A percentile compares a stretch with the other conserved stretches of the same genome.
These are phyloP conservation scores for Lipomyces sp. DNA, from an alignment of 805 yeast genomes.

Conservation along the genomic window DNA sequence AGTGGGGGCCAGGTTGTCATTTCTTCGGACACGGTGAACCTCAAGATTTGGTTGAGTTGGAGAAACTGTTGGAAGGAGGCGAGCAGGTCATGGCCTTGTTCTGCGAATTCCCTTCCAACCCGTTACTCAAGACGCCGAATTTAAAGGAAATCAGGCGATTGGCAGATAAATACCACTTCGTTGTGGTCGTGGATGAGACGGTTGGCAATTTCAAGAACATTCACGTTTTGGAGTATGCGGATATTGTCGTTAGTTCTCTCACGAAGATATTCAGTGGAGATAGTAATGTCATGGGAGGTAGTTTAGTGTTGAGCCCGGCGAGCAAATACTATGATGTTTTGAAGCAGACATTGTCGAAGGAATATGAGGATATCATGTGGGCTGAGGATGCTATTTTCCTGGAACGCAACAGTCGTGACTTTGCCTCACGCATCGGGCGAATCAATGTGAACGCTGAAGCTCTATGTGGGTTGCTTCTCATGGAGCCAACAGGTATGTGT, in stretches of 20 bases:
- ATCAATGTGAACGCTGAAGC: constrained; percentile 50
- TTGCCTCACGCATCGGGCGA: constrained; percentile 60
- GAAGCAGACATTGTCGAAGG: constrained; percentile 56
- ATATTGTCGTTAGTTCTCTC: constrained; percentile 81
- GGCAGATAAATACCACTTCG: constrained; percentile 72
- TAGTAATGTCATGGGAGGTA: constrained; percentile 93
- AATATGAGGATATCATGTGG: constrained; percentile 81
- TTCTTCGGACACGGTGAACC: constrained; percentile 87
- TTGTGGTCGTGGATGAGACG: constrained; percentile 90
- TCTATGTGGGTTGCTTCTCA: constrained; percentile 43
- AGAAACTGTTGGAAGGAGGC: constrained; percentile 62
- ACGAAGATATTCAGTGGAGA: constrained; percentile 95
- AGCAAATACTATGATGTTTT: constrained; percentile 57
- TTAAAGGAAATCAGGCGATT: constrained; percentile 65
- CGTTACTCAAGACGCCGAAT: constrained; percentile 85
- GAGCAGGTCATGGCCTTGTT: constrained; percentile 75
- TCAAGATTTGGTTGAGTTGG: constrained; percentile 64
- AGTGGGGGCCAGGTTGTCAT: constrained; percentile 90
- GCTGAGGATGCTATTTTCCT: constrained; percentile 90
- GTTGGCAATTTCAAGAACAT: constrained; percentile 89
- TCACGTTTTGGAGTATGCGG: constrained; percentile 81
- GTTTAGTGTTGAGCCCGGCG: constrained; percentile 74
- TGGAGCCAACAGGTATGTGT: constrained; percentile 21
- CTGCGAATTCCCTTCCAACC: constrained; percentile 95
- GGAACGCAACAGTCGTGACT: constrained; percentile 93